phyloP scores from a whole-genome alignment of 2,329 filamentous ascomycete genomes.

The Aspergillus sp. region DNA sequence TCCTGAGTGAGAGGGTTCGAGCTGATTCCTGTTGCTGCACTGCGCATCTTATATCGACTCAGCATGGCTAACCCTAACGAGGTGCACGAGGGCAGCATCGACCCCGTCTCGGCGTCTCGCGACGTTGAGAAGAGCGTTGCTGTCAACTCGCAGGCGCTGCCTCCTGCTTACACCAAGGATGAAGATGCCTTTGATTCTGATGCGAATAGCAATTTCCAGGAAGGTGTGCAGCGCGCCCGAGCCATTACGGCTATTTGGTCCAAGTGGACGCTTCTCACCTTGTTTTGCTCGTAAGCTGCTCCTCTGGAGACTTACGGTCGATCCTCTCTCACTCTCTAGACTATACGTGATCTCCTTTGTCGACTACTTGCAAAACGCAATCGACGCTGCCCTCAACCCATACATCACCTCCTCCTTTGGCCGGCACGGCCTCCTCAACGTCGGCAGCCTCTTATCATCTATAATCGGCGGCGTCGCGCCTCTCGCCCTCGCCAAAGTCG shows the following conservation, averaged over 20 bases:
- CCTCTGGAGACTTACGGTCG: too few relatives aligned
- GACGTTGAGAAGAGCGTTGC: not conserved
- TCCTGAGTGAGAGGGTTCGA: too few relatives aligned
- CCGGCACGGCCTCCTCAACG: constrained; percentile 14
- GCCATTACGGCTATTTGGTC: constrained; percentile 13
- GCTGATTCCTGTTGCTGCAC: too few relatives aligned
- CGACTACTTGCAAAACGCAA: constrained; percentile 16
- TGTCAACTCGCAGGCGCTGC: not conserved
- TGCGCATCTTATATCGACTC: not conserved
- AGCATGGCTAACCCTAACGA: not conserved
- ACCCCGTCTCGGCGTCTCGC: not conserved
- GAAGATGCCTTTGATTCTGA: not conserved
- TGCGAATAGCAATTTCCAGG: constrained; percentile 1
- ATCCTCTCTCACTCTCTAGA: not conserved
- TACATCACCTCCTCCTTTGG: constrained; percentile 17
- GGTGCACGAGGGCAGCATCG: not conserved
- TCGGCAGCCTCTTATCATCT: constrained; percentile 55
- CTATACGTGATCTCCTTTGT: constrained; percentile 19
- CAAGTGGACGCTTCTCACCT: not conserved
- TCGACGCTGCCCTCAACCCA: constrained; percentile 10
- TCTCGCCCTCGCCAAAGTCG: constrained; percentile 63
- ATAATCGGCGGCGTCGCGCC: constrained; percentile 62
- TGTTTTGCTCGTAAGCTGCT: too few relatives aligned
- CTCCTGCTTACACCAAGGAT: constrained; percentile 1
- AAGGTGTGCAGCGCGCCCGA: not conserved